Conservation (phyloP, 345 rosid genomes). For the Gossypium ekmanianum region DNA sequence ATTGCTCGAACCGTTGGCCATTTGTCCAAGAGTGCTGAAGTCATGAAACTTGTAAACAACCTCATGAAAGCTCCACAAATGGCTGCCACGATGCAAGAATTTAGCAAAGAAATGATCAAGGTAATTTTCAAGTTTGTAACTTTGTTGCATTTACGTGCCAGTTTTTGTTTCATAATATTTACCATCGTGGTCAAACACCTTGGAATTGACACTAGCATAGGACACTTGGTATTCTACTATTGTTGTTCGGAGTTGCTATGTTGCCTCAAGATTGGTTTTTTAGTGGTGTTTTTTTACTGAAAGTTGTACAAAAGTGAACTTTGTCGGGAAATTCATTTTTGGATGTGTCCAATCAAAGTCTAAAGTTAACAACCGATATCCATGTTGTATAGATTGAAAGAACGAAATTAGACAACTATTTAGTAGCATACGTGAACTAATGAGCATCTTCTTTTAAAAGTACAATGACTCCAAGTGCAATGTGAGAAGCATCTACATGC, state of each 20-base stretch:
- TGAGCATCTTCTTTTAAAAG: not conserved
- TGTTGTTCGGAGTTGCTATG: not conserved
- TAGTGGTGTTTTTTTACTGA: not conserved
- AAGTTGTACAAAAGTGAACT: not conserved
- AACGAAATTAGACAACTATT: not conserved
- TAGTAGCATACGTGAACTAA: not conserved
- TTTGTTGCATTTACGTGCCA: not conserved
- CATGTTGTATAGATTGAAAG: not conserved
- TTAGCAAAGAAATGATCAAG: slow-evolving; percentile 53
- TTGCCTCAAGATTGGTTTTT: not conserved
- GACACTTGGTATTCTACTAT: not conserved
- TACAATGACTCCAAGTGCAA: not conserved
- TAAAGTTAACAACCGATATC: too few relatives aligned
- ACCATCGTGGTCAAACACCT: not conserved
- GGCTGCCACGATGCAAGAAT: slow-evolving; percentile 50
- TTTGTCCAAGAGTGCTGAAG: slow-evolving; percentile 47
- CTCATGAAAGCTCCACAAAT: slow-evolving; percentile 53
- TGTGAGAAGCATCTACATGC: not conserved
- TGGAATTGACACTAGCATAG: not conserved
- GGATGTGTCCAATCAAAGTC: not conserved
- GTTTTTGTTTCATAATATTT: not conserved
- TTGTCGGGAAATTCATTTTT: not conserved
- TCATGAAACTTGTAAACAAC: slow-evolving; percentile 50
- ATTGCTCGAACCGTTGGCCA: slow-evolving; percentile 50
- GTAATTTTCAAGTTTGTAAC: slow-evolving; percentile 14